Percentiles rank a stretch among this genome's conserved stretches.
Conservation (phyloP, 1,284 basidiomycete species). For the Cutaneotrichosporon cavernicola region DNA sequence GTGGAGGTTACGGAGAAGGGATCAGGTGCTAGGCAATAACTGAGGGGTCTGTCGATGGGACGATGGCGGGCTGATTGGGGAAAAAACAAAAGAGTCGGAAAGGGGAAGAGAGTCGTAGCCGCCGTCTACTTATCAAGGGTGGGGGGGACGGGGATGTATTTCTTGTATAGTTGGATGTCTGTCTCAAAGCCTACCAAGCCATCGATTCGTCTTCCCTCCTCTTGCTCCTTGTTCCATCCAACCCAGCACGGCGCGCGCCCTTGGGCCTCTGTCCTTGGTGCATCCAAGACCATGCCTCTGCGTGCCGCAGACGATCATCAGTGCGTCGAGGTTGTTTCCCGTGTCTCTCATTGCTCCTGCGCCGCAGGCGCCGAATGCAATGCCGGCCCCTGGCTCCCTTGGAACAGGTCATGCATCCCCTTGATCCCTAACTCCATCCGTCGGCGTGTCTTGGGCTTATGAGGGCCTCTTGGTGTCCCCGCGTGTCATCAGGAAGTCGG, state of each 20-base stretch:
- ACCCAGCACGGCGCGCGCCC: not conserved
- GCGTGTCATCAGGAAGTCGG: not conserved
- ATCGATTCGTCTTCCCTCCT: not conserved
- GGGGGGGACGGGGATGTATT: not conserved
- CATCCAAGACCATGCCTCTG: not conserved
- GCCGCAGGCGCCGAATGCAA: slow-evolving; percentile 1
- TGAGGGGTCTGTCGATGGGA: no score
- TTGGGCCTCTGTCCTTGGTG: not conserved
- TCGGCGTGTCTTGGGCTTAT: slow-evolving; percentile 1
- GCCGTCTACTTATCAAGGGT: slow-evolving; percentile 1
- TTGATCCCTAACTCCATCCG: not conserved
- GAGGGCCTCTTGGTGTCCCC: not conserved
- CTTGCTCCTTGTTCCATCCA: not conserved
- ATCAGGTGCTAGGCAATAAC: not conserved
- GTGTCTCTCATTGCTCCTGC: not conserved
- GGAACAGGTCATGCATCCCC: slow-evolving; percentile 6
- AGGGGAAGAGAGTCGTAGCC: slow-evolving; percentile 1
- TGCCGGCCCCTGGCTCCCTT: not conserved
- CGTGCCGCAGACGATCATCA: slow-evolving; percentile 4
- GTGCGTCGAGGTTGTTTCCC: not conserved
- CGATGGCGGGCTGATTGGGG: not conserved
- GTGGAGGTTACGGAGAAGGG: not conserved
- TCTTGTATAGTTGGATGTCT: not conserved
- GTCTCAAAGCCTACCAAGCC: not conserved
- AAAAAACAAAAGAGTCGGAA: not conserved